Conservation (phyloP, 129 eudicot genomes). For the Cynara cardunculus region DNA sequence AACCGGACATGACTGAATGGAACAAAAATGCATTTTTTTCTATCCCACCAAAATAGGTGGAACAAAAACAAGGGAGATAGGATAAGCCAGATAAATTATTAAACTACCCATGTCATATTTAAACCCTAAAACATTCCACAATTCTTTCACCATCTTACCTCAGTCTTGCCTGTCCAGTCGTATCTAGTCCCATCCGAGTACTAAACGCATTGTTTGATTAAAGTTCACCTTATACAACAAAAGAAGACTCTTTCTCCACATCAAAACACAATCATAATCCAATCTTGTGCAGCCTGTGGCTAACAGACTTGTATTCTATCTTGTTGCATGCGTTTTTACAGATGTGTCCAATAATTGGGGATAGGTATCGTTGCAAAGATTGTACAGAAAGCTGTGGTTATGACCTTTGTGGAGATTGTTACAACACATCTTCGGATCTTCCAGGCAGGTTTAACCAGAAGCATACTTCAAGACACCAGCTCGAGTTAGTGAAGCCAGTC, state of each 20-base stretch:
- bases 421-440: constrained; percentile 43
- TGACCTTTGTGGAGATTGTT: constrained; percentile 69
- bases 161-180: neutral
- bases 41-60: neutral
- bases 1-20: too few relatives aligned
- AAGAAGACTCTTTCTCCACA: neutral
- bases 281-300: neutral
- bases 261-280: neutral
- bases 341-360: constrained; percentile 71
- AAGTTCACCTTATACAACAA: neutral
- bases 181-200: neutral
- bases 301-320: neutral
- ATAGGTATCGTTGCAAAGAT: constrained; percentile 64
- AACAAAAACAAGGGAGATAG: neutral
- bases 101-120: neutral
- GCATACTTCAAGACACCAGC: constrained; percentile 61
- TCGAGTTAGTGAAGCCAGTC: constrained; percentile 35
- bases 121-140: neutral
- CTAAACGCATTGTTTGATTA: neutral
- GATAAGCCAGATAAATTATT: neutral
- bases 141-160: neutral
- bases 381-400: constrained; percentile 52
- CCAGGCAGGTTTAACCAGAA: constrained; percentile 78
- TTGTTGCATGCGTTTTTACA: constrained; percentile 15
- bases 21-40: neutral